Evolutionary conservation across 106 monocot species (phyloP).

Genomic region (Apostasia shenzhenica): DNA sequence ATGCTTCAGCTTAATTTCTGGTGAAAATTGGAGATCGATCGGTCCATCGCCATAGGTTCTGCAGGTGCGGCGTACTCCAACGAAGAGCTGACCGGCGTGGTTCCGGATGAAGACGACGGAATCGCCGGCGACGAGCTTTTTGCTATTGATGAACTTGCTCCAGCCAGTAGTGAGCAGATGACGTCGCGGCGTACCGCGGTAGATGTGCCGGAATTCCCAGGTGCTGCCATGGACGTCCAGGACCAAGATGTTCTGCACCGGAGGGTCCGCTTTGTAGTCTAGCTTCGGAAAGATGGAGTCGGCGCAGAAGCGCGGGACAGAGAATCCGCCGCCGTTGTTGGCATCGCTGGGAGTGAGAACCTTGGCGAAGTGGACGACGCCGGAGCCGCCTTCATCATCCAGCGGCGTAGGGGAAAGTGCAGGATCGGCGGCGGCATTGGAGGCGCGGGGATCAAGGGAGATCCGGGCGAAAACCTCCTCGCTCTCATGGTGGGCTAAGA

Average conservation of each 20-base stretch:
- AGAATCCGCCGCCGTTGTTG: conserved; percentile 79
- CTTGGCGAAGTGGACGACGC: conserved; percentile 30
- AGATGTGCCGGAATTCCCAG: conserved; percentile 70
- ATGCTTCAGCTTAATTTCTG: not conserved
- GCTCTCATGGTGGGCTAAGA: conserved; percentile 29
- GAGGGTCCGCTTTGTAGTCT: conserved; percentile 26
- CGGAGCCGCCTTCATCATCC: not conserved
- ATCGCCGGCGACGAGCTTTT: conserved; percentile 63
- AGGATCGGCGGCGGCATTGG: conserved; percentile 1
- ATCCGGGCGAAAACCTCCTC: conserved; percentile 31
- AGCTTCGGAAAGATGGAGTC: conserved; percentile 53
- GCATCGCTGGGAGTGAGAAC: conserved; percentile 68
- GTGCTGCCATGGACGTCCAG: conserved; percentile 39
- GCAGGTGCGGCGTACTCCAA: conserved; percentile 32
- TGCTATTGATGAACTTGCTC: conserved; percentile 57
- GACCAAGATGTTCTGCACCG: conserved; percentile 33
- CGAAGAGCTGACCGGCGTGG: conserved; percentile 16
- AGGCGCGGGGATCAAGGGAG: conserved; percentile 13
- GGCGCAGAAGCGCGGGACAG: conserved; percentile 64
- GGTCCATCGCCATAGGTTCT: not conserved
- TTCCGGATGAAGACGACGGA: conserved; percentile 47
- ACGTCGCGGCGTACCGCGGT: conserved; percentile 53
- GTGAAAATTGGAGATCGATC: not conserved
- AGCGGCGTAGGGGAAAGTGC: conserved; percentile 1
- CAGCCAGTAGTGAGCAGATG: conserved; percentile 77